Evolutionary conservation across 208 protist genomes (phyloP).

Genomic region (Herpetomonas samuelpessoai): DNA sequence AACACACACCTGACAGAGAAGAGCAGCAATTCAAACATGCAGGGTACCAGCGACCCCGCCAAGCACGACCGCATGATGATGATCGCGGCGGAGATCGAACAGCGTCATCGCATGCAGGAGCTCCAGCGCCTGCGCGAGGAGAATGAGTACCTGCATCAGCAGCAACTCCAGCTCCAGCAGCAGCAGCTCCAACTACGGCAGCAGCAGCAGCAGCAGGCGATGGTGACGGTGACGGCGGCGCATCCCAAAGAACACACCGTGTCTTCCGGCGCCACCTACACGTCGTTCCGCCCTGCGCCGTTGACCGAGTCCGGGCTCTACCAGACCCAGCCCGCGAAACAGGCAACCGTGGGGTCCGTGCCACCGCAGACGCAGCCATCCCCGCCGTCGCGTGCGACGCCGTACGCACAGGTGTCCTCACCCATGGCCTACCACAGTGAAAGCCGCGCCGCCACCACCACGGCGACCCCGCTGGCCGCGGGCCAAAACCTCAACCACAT

Average conservation of each 20-base stretch:
- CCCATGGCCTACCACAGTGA: too few relatives aligned
- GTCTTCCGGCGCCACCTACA: background rate
- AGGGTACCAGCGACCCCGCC: background rate
- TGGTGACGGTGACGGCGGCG: background rate
- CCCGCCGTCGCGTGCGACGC: too few relatives aligned
- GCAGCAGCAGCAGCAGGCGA: constrained; percentile 3
- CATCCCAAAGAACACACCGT: background rate
- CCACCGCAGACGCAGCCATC: background rate
- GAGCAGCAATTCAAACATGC: too few relatives aligned
- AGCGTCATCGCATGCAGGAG: background rate
- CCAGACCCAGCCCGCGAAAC: background rate
- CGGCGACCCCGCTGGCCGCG: too few relatives aligned
- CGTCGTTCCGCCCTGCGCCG: too few relatives aligned
- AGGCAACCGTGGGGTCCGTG: background rate
- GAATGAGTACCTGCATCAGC: constrained; percentile 6
- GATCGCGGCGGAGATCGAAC: background rate
- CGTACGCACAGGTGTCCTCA: too few relatives aligned
- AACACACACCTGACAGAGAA: too few relatives aligned
- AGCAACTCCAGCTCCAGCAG: constrained; percentile 1
- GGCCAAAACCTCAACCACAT: too few relatives aligned
- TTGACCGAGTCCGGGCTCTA: background rate
- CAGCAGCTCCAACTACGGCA: constrained; percentile 11
- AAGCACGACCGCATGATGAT: background rate
- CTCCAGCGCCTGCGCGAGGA: background rate
- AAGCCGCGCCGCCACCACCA: too few relatives aligned